Evolutionary conservation across 371 early-diverging fungal species (phyloP).

Genomic region (Fennellomyces sp.): DNA sequence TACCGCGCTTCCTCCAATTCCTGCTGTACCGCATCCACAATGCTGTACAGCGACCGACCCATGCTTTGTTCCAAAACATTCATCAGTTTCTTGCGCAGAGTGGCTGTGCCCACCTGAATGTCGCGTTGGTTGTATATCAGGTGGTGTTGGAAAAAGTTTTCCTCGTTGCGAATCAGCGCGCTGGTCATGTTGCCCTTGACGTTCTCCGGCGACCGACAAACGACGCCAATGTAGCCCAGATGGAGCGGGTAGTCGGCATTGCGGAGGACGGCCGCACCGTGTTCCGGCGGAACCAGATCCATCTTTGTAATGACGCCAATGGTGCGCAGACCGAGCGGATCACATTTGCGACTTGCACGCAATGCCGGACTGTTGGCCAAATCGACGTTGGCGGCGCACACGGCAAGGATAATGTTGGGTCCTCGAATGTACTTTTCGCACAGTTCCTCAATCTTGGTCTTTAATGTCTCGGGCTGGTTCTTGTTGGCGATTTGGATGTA

Average conservation of each 20-base stretch:
- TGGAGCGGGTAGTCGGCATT: conserved; percentile 93
- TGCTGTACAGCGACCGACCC: conserved; percentile 79
- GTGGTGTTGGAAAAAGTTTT: conserved; percentile 68
- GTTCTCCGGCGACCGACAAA: conserved; percentile 75
- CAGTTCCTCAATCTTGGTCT: conserved; percentile 91
- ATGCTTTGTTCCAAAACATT: conserved; percentile 91
- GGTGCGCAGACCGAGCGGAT: conserved; percentile 94
- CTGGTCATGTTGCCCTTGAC: conserved; percentile 55
- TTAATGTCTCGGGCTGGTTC: conserved; percentile 93
- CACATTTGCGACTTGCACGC: conserved; percentile 89
- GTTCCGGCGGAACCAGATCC: conserved; percentile 92
- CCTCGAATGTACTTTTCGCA: conserved; percentile 93
- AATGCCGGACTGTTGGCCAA: conserved; percentile 98
- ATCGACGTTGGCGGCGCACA: conserved; percentile 98
- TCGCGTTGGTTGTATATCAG: conserved; percentile 65
- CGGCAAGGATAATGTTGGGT: conserved; percentile 97
- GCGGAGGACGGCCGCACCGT: conserved; percentile 81
- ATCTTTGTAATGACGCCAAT: conserved; percentile 99
- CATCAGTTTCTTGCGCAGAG: conserved; percentile 83
- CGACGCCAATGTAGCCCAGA: conserved; percentile 98
- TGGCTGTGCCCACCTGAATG: conserved; percentile 83
- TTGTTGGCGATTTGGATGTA: conserved; percentile 96
- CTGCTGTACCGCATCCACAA: conserved; percentile 87
- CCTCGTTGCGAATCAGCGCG: conserved; percentile 74
- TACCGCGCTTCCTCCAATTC: conserved; percentile 95